These are phyloP conservation scores for Lonicera japonica DNA, from an alignment of 129 eudicot genomes.

Conservation along the genomic window DNA sequence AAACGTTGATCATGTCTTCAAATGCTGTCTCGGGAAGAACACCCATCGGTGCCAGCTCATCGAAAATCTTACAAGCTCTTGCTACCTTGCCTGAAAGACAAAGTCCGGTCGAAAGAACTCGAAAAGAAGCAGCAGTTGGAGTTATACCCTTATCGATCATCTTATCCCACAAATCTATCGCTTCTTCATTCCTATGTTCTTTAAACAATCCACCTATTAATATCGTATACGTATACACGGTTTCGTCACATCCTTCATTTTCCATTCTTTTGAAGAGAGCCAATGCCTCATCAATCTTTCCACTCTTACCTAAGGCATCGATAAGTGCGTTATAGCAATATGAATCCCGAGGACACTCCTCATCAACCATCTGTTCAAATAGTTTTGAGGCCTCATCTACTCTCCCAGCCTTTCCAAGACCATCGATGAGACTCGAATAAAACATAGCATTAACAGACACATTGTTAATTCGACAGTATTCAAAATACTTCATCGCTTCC, in stretches of 20 bases:
- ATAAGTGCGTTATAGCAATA: conserved; percentile 79
- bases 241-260: conserved; percentile 77
- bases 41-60: conserved; percentile 96
- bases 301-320: conserved; percentile 56
- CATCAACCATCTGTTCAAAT: conserved; percentile 66
- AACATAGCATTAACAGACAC: conserved; percentile 51
- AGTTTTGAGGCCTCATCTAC: conserved; percentile 62
- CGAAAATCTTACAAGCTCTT: conserved; percentile 84
- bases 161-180: conserved; percentile 66
- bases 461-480: conserved; percentile 45
- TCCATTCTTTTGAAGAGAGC: conserved; percentile 63
- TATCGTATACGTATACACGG: conserved; percentile 87
- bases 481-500: conserved; percentile 59
- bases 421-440: conserved; percentile 81
- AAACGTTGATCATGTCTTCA: conserved; percentile 84
- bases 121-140: conserved; percentile 74
- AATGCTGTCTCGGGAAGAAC: conserved; percentile 68
- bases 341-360: conserved; percentile 78
- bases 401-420: conserved; percentile 86
- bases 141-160: conserved; percentile 94
- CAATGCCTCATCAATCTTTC: conserved; percentile 67
- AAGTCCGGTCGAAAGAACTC: conserved; percentile 83
- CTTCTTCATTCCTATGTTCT: conserved; percentile 76
- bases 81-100: conserved; percentile 87
- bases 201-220: conserved; percentile 63